phyloP scores from a whole-genome alignment of 768 basidiomycete species.

The Tricholoma sp. region DNA sequence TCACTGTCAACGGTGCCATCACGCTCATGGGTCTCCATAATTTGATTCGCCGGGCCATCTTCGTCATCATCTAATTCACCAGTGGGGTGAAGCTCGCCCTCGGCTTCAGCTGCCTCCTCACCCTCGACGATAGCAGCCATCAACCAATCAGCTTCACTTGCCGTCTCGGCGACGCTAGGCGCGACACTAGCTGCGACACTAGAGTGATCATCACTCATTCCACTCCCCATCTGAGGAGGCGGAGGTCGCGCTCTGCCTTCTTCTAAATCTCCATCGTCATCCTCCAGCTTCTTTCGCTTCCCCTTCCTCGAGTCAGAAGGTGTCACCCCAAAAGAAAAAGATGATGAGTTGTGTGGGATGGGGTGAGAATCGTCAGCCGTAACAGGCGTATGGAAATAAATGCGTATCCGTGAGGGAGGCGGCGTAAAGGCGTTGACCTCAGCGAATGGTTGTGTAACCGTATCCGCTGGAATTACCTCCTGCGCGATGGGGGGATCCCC shows the following conservation, averaged over 20 bases:
- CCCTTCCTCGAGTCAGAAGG: constrained; percentile 68
- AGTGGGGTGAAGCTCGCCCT: constrained; percentile 32
- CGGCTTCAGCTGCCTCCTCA: constrained; percentile 52
- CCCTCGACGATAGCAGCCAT: constrained; percentile 84
- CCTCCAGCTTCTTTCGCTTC: constrained; percentile 86
- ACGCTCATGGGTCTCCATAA: constrained; percentile 33
- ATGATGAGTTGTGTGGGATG: constrained; percentile 56
- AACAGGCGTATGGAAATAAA: constrained; percentile 90
- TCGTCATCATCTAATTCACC: constrained; percentile 37
- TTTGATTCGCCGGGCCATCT: constrained; percentile 39
- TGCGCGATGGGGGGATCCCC: constrained; percentile 15
- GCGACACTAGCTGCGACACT: constrained; percentile 54
- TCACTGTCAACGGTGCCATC: constrained; percentile 17
- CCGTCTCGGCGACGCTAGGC: constrained; percentile 66
- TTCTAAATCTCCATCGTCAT: constrained; percentile 79
- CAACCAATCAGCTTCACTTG: constrained; percentile 81
- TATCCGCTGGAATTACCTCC: constrained; percentile 24
- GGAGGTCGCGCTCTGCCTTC: constrained; percentile 58
- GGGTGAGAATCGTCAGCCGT: constrained; percentile 76
- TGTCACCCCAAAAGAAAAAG: constrained; percentile 40
- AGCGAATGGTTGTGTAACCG: constrained; percentile 21
- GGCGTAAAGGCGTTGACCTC: constrained; percentile 37
- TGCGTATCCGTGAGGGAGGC: constrained; percentile 76
- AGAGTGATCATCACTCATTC: constrained; percentile 50
- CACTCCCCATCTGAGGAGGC: constrained; percentile 50